These are phyloP conservation scores for Hibiscus mutabilis DNA, from an alignment of 345 rosid species.

Conservation along the genomic window DNA sequence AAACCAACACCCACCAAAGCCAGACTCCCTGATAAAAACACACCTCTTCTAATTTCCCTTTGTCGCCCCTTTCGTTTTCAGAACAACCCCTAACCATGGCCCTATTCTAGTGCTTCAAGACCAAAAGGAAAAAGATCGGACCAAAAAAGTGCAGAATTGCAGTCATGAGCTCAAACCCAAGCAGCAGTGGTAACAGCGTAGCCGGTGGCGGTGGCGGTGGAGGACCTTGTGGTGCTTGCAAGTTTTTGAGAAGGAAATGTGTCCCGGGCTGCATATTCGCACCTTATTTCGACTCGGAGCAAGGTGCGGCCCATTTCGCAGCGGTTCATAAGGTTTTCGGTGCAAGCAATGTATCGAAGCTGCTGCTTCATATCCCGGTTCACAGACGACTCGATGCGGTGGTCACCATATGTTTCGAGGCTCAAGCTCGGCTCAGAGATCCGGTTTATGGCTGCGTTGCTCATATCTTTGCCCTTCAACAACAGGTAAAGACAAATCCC, in stretches of 20 bases:
- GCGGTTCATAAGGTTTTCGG: slow-evolving; percentile 87
- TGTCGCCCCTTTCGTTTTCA: not conserved
- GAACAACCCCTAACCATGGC: slow-evolving; percentile 12
- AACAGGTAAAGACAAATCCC: slow-evolving; percentile 41
- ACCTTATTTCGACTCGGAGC: slow-evolving; percentile 81
- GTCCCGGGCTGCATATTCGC: slow-evolving; percentile 76
- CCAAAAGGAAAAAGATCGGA: not conserved
- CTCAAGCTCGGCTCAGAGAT: slow-evolving; percentile 65
- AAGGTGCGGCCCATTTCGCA: slow-evolving; percentile 78
- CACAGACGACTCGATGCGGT: slow-evolving; percentile 68
- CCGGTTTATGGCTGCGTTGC: slow-evolving; percentile 85
- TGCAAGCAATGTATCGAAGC: slow-evolving; percentile 90
- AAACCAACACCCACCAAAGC: slow-evolving; percentile 22
- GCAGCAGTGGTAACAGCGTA: slow-evolving; percentile 33
- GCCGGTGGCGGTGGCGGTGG: slow-evolving; percentile 28
- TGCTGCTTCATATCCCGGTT: slow-evolving; percentile 54
- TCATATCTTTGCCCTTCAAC: slow-evolving; percentile 77
- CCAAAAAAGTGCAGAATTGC: not conserved
- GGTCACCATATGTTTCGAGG: slow-evolving; percentile 76
- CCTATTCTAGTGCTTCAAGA: not conserved
- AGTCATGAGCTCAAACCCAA: slow-evolving; percentile 55
- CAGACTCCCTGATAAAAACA: slow-evolving; percentile 24
- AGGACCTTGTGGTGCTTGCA: slow-evolving; percentile 92
- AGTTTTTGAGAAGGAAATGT: slow-evolving; percentile 51
- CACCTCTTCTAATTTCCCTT: slow-evolving; percentile 5